phyloP scores from a whole-genome alignment of 768 basidiomycete genomes.

The Sarcodon sp. region DNA sequence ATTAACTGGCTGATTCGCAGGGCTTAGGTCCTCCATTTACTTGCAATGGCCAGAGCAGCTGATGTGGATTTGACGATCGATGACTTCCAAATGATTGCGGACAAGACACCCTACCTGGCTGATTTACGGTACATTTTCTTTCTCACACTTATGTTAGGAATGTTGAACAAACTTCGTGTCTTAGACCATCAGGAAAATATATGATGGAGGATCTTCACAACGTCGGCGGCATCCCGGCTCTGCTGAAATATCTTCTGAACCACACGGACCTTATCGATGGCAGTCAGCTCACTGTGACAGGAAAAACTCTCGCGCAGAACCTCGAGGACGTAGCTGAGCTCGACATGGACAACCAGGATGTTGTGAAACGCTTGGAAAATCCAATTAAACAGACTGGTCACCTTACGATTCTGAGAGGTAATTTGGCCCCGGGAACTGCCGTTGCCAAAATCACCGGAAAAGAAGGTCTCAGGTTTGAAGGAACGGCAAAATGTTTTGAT shows the following conservation, averaged over 20 bases:
- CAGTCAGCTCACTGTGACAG: conserved; percentile 78
- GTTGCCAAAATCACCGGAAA: conserved; percentile 94
- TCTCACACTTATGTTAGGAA: not conserved
- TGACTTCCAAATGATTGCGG: conserved; percentile 73
- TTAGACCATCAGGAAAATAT: conserved; percentile 73
- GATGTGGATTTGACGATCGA: conserved; percentile 67
- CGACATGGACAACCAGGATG: conserved; percentile 62
- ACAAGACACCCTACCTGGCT: conserved; percentile 76
- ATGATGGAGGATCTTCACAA: conserved; percentile 86
- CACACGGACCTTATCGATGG: conserved; percentile 73
- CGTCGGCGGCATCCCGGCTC: conserved; percentile 74
- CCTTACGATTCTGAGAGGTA: conserved; percentile 79
- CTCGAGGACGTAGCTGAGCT: conserved; percentile 64
- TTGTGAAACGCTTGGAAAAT: conserved; percentile 57
- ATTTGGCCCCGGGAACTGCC: conserved; percentile 73
- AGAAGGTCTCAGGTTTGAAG: conserved; percentile 80
- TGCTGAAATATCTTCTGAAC: conserved; percentile 74
- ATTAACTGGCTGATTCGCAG: not conserved
- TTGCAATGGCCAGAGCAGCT: conserved; percentile 78
- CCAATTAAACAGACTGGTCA: conserved; percentile 86
- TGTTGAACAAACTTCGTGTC: not conserved
- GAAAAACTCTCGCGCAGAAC: conserved; percentile 83
- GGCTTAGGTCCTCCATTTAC: conserved; percentile 60
- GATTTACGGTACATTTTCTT: conserved; percentile 50
- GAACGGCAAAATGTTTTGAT: conserved; percentile 69